These are phyloP conservation scores for Erythrophleum fordii DNA, from an alignment of 306 rosid genomes.

Conservation along the genomic window DNA sequence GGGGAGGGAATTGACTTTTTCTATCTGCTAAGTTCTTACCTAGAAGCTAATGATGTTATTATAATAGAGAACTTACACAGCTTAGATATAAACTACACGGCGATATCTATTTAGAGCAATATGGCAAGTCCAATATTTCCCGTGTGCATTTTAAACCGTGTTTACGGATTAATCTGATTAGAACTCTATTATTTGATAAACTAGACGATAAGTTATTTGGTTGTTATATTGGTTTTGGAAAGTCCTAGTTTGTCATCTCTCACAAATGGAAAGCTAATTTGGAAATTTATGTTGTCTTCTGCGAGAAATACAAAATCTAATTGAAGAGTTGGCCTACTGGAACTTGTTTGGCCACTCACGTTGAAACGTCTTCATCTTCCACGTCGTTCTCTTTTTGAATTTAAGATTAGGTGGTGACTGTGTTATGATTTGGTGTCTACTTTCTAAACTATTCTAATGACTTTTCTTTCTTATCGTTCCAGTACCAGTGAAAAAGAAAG, in stretches of 20 bases:
- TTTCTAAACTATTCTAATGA: background rate
- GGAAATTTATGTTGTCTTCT: background rate
- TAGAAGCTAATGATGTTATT: background rate
- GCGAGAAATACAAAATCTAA: conserved; percentile 10
- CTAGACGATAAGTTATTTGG: background rate
- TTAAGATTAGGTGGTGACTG: background rate
- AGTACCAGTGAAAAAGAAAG: background rate
- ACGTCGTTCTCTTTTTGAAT: background rate
- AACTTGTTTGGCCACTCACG: background rate
- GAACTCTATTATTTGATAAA: conserved; percentile 10
- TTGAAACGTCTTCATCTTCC: background rate
- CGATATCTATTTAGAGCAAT: background rate
- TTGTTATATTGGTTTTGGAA: conserved; percentile 14
- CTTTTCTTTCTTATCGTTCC: background rate
- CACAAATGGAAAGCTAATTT: background rate
- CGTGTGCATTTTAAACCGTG: conserved; percentile 1
- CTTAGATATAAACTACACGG: background rate
- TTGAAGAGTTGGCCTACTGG: conserved; percentile 6
- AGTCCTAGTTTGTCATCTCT: conserved; percentile 20
- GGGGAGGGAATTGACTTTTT: background rate
- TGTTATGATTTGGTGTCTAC: background rate
- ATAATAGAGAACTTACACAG: background rate
- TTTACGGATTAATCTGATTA: conserved; percentile 2
- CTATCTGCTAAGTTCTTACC: background rate
- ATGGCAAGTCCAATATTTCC: background rate